These are phyloP conservation scores for Conticribra weissflogii DNA, from an alignment of 108 stramenopile genomes.

Conservation along the genomic window DNA sequence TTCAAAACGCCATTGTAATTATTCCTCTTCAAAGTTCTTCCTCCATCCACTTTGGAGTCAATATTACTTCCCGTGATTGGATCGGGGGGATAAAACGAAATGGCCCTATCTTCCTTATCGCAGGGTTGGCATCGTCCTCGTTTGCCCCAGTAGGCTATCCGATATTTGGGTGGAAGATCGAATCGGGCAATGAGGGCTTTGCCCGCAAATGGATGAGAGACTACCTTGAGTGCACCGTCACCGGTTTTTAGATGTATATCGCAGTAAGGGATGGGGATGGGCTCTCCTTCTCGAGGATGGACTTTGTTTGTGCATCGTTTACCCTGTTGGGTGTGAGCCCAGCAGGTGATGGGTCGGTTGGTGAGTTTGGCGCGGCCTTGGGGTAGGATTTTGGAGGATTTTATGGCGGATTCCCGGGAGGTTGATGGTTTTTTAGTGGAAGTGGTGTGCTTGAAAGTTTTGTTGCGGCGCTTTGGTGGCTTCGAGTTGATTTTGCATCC, in stretches of 20 bases:
- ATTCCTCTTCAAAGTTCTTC: constrained; percentile 42
- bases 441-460: background rate
- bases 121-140: constrained; percentile 53
- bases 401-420: background rate
- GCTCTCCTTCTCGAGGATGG: constrained; percentile 60
- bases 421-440: background rate
- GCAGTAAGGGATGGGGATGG: constrained; percentile 73
- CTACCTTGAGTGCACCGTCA: constrained; percentile 62
- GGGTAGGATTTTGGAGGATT: constrained; percentile 3
- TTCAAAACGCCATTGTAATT: constrained; percentile 79
- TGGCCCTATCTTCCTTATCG: constrained; percentile 64
- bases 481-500: no score
- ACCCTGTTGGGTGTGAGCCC: constrained; percentile 61
- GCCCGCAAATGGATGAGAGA: constrained; percentile 63
- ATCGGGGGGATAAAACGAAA: constrained; percentile 67
- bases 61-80: constrained; percentile 55
- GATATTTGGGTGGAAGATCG: constrained; percentile 59
- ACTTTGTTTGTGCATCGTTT: constrained; percentile 49
- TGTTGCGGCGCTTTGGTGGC: no score
- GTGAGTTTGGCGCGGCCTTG: constrained; percentile 35
- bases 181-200: constrained; percentile 62
- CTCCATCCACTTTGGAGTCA: constrained; percentile 36
- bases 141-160: constrained; percentile 60
- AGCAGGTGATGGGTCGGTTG: constrained; percentile 53
- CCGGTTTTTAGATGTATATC: constrained; percentile 51